Conservation (phyloP, 805 yeast genomes). For the Tanozyma kutaoensis region DNA sequence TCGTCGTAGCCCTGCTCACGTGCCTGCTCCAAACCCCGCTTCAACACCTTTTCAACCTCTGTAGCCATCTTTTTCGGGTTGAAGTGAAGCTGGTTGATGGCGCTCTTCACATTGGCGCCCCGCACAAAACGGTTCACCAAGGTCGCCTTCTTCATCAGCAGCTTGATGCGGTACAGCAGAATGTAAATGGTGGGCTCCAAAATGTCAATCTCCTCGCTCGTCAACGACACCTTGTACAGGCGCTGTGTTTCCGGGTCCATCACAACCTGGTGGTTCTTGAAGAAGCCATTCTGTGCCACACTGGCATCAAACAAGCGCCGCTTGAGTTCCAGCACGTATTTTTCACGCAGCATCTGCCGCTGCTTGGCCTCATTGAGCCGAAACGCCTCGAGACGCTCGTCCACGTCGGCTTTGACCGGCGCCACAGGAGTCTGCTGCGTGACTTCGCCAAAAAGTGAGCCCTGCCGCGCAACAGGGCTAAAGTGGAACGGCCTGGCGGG, state of each 20-base stretch:
- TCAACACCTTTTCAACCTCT: conserved; percentile 65
- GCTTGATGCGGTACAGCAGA: conserved; percentile 68
- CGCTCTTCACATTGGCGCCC: conserved; percentile 56
- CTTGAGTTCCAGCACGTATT: conserved; percentile 62
- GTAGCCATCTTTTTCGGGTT: conserved; percentile 65
- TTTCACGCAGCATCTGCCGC: conserved; percentile 36
- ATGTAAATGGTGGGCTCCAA: conserved; percentile 83
- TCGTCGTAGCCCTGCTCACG: conserved; percentile 42
- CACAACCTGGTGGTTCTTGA: conserved; percentile 42
- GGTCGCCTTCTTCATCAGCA: conserved; percentile 83
- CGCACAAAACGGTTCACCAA: conserved; percentile 65
- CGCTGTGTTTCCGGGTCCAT: conserved; percentile 26
- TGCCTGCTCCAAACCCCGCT: conserved; percentile 62
- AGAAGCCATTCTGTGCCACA: conserved; percentile 53
- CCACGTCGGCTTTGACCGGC: conserved; percentile 5
- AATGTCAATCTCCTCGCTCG: conserved; percentile 54
- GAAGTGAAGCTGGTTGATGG: conserved; percentile 89
- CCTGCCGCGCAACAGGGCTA: background rate
- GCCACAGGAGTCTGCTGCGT: background rate
- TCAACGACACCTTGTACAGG: conserved; percentile 41
- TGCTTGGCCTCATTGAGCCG: conserved; percentile 28
- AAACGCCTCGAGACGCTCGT: conserved; percentile 32
- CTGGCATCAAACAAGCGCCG: conserved; percentile 46
- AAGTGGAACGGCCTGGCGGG: background rate
- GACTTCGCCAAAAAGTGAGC: background rate